These are phyloP conservation scores for Aspergillus saccharolyticus DNA, from an alignment of 495 filamentous ascomycete genomes.

Conservation along the genomic window DNA sequence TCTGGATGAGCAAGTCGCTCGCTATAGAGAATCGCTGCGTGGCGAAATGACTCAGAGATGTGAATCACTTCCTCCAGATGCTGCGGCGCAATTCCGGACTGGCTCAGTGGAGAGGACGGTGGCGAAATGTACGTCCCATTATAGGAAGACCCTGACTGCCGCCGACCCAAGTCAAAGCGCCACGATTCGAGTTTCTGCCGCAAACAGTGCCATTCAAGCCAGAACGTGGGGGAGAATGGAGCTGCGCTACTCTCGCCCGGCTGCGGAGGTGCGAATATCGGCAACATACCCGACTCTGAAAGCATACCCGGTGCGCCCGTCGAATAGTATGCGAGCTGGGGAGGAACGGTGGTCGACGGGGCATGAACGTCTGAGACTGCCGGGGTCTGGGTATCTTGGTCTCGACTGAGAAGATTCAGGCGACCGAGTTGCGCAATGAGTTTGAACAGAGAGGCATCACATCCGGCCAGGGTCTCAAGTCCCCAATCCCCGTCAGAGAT, in stretches of 20 bases:
- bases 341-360: slow-evolving; percentile 34
- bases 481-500: slow-evolving; percentile 66
- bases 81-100: slow-evolving; percentile 30
- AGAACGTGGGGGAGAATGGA: slow-evolving; percentile 55
- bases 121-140: slow-evolving; percentile 28
- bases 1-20: slow-evolving; percentile 80
- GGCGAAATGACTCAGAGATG: slow-evolving; percentile 84
- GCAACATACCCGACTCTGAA: slow-evolving; percentile 20
- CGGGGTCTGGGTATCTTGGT: slow-evolving; percentile 45
- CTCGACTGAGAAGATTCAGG: slow-evolving; percentile 84
- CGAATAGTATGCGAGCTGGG: slow-evolving; percentile 31
- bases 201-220: slow-evolving; percentile 80
- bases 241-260: slow-evolving; percentile 21
- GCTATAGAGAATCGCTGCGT: slow-evolving; percentile 83
- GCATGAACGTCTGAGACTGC: slow-evolving; percentile 26
- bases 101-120: slow-evolving; percentile 23
- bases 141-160: slow-evolving; percentile 19
- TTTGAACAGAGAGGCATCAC: slow-evolving; percentile 76
- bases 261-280: slow-evolving; percentile 27
- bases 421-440: slow-evolving; percentile 72
- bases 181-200: slow-evolving; percentile 73
- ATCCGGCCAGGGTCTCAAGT: slow-evolving; percentile 83
- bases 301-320: slow-evolving; percentile 13
- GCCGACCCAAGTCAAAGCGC: slow-evolving; percentile 58
- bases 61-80: slow-evolving; percentile 53